Conservation (phyloP, 805 yeast species). For the Saturnispora zaruensis region DNA sequence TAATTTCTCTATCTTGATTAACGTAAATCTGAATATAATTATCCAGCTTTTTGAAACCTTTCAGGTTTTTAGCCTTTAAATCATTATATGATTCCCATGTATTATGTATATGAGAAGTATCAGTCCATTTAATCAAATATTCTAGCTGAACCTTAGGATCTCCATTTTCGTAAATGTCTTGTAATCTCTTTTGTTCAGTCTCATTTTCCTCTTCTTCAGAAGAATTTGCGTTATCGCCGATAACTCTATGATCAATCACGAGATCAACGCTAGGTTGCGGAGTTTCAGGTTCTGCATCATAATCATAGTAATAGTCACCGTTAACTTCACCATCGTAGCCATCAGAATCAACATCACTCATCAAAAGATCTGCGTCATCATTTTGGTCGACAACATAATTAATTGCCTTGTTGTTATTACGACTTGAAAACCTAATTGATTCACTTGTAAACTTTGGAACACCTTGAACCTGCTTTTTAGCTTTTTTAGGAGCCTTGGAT, state of each 20-base stretch:
- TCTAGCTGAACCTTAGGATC: conserved; percentile 52
- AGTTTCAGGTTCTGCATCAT: conserved; percentile 12
- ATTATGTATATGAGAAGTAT: conserved; percentile 83
- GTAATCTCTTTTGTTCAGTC: conserved; percentile 19
- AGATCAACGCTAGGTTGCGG: conserved; percentile 27
- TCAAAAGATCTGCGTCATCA: conserved; percentile 46
- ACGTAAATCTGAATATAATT: conserved; percentile 80
- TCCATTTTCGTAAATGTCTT: conserved; percentile 21
- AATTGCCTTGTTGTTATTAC: conserved; percentile 55
- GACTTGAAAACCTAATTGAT: conserved; percentile 59
- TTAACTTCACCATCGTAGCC: conserved; percentile 20
- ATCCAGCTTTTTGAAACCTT: conserved; percentile 81
- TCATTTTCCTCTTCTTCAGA: conserved; percentile 31
- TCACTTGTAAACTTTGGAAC: conserved; percentile 3
- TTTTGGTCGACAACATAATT: conserved; percentile 67
- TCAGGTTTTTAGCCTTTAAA: conserved; percentile 36
- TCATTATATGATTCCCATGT: conserved; percentile 76
- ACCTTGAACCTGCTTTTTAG: conserved; percentile 13
- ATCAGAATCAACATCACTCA: conserved; percentile 31
- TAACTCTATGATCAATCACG: conserved; percentile 48
- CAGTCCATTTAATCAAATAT: conserved; percentile 76
- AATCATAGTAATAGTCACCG: conserved; percentile 22
- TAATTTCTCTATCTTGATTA: conserved; percentile 61
- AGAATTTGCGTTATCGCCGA: conserved; percentile 22
- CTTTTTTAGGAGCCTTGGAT: conserved; percentile 22